Conservation (phyloP, 2,329 filamentous ascomycete genomes). For the Arthrobotrys sphaeroides region DNA sequence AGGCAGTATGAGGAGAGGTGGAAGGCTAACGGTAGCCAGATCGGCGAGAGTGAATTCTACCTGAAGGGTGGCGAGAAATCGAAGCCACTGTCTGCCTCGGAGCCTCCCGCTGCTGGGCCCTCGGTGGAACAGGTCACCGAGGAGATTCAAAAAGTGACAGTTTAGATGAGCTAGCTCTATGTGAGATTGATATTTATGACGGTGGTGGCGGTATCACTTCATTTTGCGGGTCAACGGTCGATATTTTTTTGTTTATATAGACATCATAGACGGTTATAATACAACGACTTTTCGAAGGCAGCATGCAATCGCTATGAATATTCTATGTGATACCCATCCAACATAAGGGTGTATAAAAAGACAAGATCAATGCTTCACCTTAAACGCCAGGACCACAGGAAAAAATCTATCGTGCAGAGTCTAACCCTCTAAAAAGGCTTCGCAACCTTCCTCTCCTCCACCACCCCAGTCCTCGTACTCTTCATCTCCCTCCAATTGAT, state of each 20-base stretch:
- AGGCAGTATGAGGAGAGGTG: slow-evolving; percentile 74
- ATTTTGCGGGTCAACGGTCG: background rate
- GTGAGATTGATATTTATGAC: background rate
- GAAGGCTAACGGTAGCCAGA: slow-evolving; percentile 78
- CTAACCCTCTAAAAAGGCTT: slow-evolving; percentile 69
- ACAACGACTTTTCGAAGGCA: slow-evolving; percentile 17
- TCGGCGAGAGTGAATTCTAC: slow-evolving; percentile 89
- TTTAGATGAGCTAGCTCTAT: background rate
- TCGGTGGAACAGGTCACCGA: slow-evolving; percentile 43
- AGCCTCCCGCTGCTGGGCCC: background rate
- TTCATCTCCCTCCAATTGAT: slow-evolving; percentile 95
- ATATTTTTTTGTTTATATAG: slow-evolving; percentile 16
- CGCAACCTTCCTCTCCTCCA: slow-evolving; percentile 88
- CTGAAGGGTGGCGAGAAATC: slow-evolving; percentile 73
- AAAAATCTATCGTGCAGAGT: too few species aligned
- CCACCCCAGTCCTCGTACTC: slow-evolving; percentile 79
- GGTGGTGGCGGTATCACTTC: background rate
- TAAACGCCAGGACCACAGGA: background rate
- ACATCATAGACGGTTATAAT: slow-evolving; percentile 51
- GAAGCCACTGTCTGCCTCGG: slow-evolving; percentile 55
- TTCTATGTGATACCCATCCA: background rate
- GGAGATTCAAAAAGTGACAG: slow-evolving; percentile 32
- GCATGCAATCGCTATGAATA: slow-evolving; percentile 23
- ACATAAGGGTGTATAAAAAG: background rate
- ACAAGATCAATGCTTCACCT: background rate